Evolutionary conservation across 2,329 filamentous ascomycete genomes (phyloP), one percentile per base, ranked within the genome.

Genomic region (Geosmithia flava): DNA sequence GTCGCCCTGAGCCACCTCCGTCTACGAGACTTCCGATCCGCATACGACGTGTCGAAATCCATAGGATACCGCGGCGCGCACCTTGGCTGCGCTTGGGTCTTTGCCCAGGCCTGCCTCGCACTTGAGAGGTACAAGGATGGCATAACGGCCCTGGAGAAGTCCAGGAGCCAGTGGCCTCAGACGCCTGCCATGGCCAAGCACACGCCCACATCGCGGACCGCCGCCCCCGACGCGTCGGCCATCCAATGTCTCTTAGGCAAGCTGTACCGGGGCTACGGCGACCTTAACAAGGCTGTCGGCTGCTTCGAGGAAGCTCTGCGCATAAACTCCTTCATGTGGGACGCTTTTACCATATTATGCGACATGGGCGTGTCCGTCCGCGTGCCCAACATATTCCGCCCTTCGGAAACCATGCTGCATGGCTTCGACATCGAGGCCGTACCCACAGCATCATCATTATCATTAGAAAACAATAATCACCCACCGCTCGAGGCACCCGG

Each of bases 271-370:
- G 87, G 79, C 2, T 83, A 93, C 56, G 85, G 95, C 56, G 76
- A 87, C 57, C 85, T 85, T 58, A 85, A 85, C 56, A 89, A 87
- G 64, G 90, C 93, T 7, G 81, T 91, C 16, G 78, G 85, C 54
- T 88, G 80, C 62, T 97, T 93, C 60, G 88, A 95, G 55, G 88
- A 94, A 51, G 81, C 90, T 6, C 69, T 98, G 57, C 94, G 90
- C 66, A 65, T 82, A 48, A 98, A 97, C 59, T 90, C 93, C 1
- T 91, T 97, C 65, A 93, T 95, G 78, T 98, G 93, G 93, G 93
- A 98, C 70, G 90, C 91, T 0, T 97, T 97, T 58, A 81, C 83
- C 20, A 84, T 80, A 16, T 75, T 98, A 7, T 95, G 90, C 61
- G 89, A 96, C 59, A 87, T 79, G 81, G 87, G 87, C 3, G 83